phyloP scores from a whole-genome alignment of 805 yeast species.

The Wickerhamomyces kurtzmanii region DNA sequence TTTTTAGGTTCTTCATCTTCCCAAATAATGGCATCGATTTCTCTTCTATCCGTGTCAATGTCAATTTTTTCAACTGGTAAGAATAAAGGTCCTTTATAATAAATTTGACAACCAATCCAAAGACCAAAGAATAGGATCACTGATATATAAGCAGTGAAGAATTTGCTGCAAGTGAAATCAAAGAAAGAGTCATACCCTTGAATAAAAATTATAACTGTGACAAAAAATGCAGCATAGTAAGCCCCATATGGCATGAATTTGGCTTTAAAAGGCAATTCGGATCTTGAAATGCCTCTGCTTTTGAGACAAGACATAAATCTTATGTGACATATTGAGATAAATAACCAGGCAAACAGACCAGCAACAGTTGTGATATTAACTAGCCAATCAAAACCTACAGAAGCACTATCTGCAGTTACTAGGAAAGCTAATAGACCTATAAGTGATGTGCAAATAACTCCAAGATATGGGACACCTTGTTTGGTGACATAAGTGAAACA shows the following conservation, averaged over 20 bases:
- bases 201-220: slow-evolving; percentile 48
- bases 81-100: slow-evolving; percentile 35
- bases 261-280: slow-evolving; percentile 61
- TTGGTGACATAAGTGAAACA: slow-evolving; percentile 37
- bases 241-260: slow-evolving; percentile 54
- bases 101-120: slow-evolving; percentile 41
- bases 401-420: slow-evolving; percentile 38
- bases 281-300: slow-evolving; percentile 51
- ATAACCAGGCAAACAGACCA: slow-evolving; percentile 60
- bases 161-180: slow-evolving; percentile 37
- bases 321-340: slow-evolving; percentile 48
- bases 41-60: slow-evolving; percentile 53
- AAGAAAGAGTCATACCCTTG: slow-evolving; percentile 64
- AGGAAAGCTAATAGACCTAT: slow-evolving; percentile 53
- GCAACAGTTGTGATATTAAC: slow-evolving; percentile 58
- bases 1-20: slow-evolving; percentile 41
- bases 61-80: slow-evolving; percentile 49
- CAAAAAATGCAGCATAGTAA: slow-evolving; percentile 44
- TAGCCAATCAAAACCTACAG: slow-evolving; percentile 54
- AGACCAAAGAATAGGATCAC: slow-evolving; percentile 40
- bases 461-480: slow-evolving; percentile 50
- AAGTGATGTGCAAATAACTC: slow-evolving; percentile 43
- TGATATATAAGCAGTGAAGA: slow-evolving; percentile 59
- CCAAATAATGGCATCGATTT: slow-evolving; percentile 44
- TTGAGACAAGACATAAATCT: slow-evolving; percentile 55